Base-by-base conservation (phyloP, 805 yeast species). In the Groenewaldozyma tartarivorans region DNA sequence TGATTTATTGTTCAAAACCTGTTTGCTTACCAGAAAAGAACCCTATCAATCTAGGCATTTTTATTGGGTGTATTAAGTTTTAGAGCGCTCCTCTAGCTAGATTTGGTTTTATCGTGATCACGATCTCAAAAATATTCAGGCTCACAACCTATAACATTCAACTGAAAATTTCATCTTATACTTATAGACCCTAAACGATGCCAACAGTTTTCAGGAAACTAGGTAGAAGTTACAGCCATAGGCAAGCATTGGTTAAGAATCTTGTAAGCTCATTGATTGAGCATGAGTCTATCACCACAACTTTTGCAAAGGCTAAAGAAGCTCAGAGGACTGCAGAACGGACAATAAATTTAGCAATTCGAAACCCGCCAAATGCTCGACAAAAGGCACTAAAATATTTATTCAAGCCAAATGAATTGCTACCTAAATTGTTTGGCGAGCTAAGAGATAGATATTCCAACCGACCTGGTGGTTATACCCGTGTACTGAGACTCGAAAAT, bases 391-490 rank as follows among this genome's bases (percentile, higher is more conserved):
- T 62, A 52, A 47, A 71, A 41, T 60, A 64, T 53, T 53, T 77
- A 40, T 68, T 66, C 65, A 66, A 73, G 54, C 71, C 72, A 19
- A 65, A 71, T 5, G 58, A 62, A 37, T 61, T 75, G 1, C 49
- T 80, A 33, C 76, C 83, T n/a, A 84, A 81, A 55, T 63, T 92
- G 34, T 66, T 81, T 45, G 71, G 69, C 15, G 85, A 74, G 33
- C 66, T 88, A 32, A 74, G 76, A 3, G 68, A 74, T 33, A 69
- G 94, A 43, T 88, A 82, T 55, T 54, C 65, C 3, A 53, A 61
- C 19, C 74, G 95, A 63, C 56, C 61, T 1, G 83, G 86, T 46
- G 96, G 96, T 1, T 90, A 80, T 64, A 86, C 96, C 2, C 75
- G 97, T 50, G 75, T 90, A 40, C 64, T 87, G 47, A 79, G 74